phyloP scores from a whole-genome alignment of 2,329 filamentous ascomycete species.

The Penicillium sp. region DNA sequence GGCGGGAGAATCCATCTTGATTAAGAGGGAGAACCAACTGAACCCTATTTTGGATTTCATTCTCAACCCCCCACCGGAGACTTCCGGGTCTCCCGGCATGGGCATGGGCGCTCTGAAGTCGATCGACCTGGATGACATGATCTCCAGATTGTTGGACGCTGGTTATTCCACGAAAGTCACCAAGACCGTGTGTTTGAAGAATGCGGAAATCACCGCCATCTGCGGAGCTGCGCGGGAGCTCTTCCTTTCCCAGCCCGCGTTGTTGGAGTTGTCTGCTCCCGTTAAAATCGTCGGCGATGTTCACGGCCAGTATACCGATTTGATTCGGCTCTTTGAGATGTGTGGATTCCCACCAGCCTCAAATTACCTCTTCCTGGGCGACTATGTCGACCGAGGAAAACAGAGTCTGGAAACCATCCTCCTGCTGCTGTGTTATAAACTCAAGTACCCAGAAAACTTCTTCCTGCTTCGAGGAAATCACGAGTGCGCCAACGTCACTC shows the following conservation, averaged over 20 bases:
- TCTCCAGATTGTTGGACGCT: conserved; percentile 86
- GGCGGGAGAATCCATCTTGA: conserved; percentile 81
- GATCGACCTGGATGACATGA: conserved; percentile 94
- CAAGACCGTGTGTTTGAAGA: conserved; percentile 94
- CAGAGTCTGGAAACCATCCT: conserved; percentile 93
- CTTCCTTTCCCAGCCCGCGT: conserved; percentile 83
- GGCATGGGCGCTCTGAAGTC: conserved; percentile 88
- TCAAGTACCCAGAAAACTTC: conserved; percentile 96
- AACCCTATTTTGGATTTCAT: conserved; percentile 59
- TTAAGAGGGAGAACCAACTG: conserved; percentile 69
- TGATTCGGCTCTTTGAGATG: conserved; percentile 98
- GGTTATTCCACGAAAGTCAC: conserved; percentile 96
- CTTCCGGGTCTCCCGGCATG: conserved; percentile 55
- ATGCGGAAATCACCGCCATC: conserved; percentile 92
- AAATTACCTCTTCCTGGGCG: conserved; percentile 91
- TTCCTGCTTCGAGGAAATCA: conserved; percentile 93
- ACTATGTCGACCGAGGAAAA: conserved; percentile 95
- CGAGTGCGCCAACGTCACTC: conserved; percentile 92
- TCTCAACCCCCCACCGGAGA: conserved; percentile 38
- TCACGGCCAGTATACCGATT: conserved; percentile 91
- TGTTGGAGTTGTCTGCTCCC: conserved; percentile 86
- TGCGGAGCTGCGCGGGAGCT: conserved; percentile 85
- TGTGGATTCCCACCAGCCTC: conserved; percentile 88
- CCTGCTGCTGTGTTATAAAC: conserved; percentile 88
- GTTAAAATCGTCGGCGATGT: conserved; percentile 98